phyloP scores from a whole-genome alignment of 2,329 filamentous ascomycete species.

The Sporothrix sp. region DNA sequence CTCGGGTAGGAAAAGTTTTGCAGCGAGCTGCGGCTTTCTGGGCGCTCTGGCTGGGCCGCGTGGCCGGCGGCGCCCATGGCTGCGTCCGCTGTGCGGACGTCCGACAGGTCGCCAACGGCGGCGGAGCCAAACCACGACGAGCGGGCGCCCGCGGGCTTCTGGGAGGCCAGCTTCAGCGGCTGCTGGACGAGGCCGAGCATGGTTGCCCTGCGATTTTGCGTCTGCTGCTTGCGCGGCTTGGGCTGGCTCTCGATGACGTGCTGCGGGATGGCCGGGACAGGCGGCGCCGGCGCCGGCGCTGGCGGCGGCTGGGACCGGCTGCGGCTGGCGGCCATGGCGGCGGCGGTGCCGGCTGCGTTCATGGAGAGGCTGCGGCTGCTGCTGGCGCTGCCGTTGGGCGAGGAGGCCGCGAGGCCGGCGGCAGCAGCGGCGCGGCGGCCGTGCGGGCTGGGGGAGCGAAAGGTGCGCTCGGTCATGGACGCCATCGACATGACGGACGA shows the following conservation, averaged over 20 bases:
- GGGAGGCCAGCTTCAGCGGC: constrained; percentile 44
- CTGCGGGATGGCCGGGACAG: constrained; percentile 60
- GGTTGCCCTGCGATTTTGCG: constrained; percentile 1
- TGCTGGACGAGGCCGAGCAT: constrained; percentile 15
- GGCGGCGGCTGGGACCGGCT: constrained; percentile 50
- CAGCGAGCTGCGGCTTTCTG: constrained; percentile 39
- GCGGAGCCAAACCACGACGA: constrained; percentile 43
- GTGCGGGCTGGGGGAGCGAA: constrained; percentile 64
- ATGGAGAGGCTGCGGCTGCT: neutral
- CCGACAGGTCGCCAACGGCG: constrained; percentile 32
- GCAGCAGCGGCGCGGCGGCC: constrained; percentile 23
- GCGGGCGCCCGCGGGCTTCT: constrained; percentile 34
- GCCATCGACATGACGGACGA: constrained; percentile 59
- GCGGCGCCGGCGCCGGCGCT: constrained; percentile 44
- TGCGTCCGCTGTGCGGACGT: constrained; percentile 36
- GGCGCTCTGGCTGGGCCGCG: constrained; percentile 20
- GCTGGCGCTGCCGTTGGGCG: neutral
- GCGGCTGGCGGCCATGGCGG: constrained; percentile 16
- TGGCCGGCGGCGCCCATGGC: constrained; percentile 23
- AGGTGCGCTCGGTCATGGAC: constrained; percentile 84
- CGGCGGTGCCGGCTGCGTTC: constrained; percentile 10
- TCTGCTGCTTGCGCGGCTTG: neutral
- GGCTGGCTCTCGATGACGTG: constrained; percentile 23
- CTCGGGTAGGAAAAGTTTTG: constrained; percentile 52
- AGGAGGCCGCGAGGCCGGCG: neutral